These are phyloP conservation scores for Tylopilus subfusipes DNA, from an alignment of 768 basidiomycete genomes.

Conservation along the genomic window DNA sequence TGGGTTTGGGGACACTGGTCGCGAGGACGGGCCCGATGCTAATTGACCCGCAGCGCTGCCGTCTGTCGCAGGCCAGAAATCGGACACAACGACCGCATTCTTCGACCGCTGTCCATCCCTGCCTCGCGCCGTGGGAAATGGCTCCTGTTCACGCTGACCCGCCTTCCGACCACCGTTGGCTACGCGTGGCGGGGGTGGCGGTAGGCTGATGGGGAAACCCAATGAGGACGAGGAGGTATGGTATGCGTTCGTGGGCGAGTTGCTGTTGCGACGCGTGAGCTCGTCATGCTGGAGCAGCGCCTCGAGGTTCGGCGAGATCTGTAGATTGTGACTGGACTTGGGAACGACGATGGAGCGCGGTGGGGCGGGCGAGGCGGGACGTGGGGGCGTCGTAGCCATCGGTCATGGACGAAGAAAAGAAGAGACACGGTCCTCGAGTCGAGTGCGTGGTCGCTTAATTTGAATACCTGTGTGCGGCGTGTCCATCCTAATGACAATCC, in stretches of 20 bases:
- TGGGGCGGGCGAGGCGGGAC: constrained; percentile 15
- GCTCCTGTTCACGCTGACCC: constrained; percentile 16
- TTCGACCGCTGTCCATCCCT: constrained; percentile 16
- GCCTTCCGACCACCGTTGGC: constrained; percentile 12
- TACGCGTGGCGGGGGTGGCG: constrained; percentile 34
- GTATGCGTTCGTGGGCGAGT: constrained; percentile 20
- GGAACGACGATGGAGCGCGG: neutral
- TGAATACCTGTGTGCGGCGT: constrained; percentile 15
- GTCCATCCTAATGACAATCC: neutral
- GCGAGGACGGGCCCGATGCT: constrained; percentile 12
- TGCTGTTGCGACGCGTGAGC: constrained; percentile 35
- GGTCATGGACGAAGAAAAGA: neutral
- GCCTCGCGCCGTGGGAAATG: constrained; percentile 10
- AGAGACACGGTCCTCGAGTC: neutral
- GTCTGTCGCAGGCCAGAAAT: constrained; percentile 23
- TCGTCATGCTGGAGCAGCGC: constrained; percentile 59
- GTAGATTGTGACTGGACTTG: constrained; percentile 28
- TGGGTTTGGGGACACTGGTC: constrained; percentile 29
- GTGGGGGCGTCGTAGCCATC: constrained; percentile 25
- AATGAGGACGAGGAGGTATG: neutral
- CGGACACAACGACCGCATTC: constrained; percentile 11
- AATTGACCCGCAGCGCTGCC: neutral
- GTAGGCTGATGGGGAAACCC: constrained; percentile 27
- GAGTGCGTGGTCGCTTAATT: constrained; percentile 16
- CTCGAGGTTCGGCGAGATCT: constrained; percentile 58